Base-by-base conservation (phyloP, 2,329 filamentous ascomycete genomes). In the Plenodomus biglobosus region DNA sequence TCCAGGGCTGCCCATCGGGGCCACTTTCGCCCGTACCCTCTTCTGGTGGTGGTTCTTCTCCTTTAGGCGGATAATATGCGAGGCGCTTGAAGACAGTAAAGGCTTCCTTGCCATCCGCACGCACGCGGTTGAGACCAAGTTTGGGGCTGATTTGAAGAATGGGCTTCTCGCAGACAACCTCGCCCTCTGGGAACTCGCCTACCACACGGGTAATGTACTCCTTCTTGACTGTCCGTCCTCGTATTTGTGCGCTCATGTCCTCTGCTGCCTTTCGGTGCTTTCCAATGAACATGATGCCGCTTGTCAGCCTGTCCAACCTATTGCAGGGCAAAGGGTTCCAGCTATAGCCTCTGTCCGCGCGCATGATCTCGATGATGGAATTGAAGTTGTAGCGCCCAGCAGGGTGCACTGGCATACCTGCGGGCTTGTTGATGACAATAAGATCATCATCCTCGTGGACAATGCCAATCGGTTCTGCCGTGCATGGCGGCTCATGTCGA, bases 321-420 rank as follows among this genome's bases (percentile, higher is more conserved):
- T 99, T 96, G 75, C 92, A 97, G 0, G 94, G 85, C 46, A 85
- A 71, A 0, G 85, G 84, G 48, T 84, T 79, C 71, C 78, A 86
- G 11, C 74, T 71, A 44, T 78, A 73, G 22, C 79, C 78, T 32
- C 83, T 74, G 66, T 96, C 88, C 2, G 88, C 83, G 59, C 88
- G 86, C 83, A 99, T 86, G 58, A 99, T 96, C 76, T 97, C 92
- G 34, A 95, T 82, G 38, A 99, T 83, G 1, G 90, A 92, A 75
- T 99, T 99, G 78, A 88, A 95, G 71, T 92, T 91, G 77, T 99
- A 99, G 40, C 94, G 85, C 5, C 94, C 94, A 1, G 94, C 92
- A 5, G 94, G 90, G 71, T 99, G 94, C 0, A 99, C 94, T 0
- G 94, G 94, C 35, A 99, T 86, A 6, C 94, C 94, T 0, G 92